phyloP scores from a whole-genome alignment of 1,139 yeast genomes.

The Debaryomyces coudertii region DNA sequence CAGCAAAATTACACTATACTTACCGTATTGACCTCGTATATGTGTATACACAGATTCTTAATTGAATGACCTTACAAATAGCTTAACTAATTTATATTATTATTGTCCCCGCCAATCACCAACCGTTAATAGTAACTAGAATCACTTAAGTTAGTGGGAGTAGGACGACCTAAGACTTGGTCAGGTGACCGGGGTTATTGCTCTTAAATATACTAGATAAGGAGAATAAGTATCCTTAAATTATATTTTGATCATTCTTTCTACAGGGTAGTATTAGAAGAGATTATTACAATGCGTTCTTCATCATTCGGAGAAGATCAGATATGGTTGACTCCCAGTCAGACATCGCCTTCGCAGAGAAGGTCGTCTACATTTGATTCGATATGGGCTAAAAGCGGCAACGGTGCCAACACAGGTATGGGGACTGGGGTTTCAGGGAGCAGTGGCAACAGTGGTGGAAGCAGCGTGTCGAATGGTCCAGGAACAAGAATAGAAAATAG shows the following conservation, averaged over 20 bases:
- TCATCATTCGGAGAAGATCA: constrained; percentile 10
- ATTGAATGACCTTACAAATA: constrained; percentile 9
- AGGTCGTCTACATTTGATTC: constrained; percentile 11
- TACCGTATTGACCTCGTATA: constrained; percentile 7
- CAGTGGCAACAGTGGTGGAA: background rate
- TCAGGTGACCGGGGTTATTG: constrained; percentile 7
- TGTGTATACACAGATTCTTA: constrained; percentile 3
- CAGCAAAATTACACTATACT: background rate
- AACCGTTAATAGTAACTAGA: constrained; percentile 6
- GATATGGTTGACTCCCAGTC: constrained; percentile 9
- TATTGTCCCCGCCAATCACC: constrained; percentile 6
- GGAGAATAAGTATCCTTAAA: constrained; percentile 7
- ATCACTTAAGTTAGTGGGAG: background rate
- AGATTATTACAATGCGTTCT: constrained; percentile 9
- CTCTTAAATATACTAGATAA: constrained; percentile 8
- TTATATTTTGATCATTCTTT: constrained; percentile 3
- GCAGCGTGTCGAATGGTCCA: background rate
- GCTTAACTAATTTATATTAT: constrained; percentile 1
- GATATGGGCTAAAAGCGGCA: constrained; percentile 10
- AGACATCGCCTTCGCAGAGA: constrained; percentile 7
- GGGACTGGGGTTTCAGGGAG: constrained; percentile 3
- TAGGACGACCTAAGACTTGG: background rate
- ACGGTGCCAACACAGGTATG: background rate
- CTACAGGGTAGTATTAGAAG: background rate
- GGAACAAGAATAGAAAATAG: background rate